Conservation (phyloP, 495 filamentous ascomycete species). For the Penicillium verhagenii region DNA sequence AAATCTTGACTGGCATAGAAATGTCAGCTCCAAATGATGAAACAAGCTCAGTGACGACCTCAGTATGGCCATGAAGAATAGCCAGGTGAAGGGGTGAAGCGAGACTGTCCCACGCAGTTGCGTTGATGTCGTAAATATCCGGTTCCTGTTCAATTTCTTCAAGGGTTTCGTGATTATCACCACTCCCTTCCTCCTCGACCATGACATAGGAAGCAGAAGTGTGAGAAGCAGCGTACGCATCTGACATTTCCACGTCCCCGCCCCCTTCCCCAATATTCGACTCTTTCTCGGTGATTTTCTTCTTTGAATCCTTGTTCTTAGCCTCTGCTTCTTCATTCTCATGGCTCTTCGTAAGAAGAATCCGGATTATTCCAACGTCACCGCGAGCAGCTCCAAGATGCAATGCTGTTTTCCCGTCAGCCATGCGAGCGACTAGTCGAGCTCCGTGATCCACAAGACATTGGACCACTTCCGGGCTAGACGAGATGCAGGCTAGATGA, state of each 20-base stretch:
- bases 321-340: constrained; percentile 55
- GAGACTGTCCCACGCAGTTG: constrained; percentile 70
- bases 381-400: constrained; percentile 74
- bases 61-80: constrained; percentile 65
- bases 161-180: constrained; percentile 33
- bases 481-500: constrained; percentile 68
- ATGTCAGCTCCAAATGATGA: constrained; percentile 72
- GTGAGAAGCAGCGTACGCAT: constrained; percentile 38
- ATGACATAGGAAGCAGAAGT: constrained; percentile 68
- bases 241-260: constrained; percentile 10
- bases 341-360: constrained; percentile 66
- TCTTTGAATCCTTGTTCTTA: constrained; percentile 5
- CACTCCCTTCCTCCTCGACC: constrained; percentile 28
- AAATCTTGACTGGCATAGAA: constrained; percentile 64
- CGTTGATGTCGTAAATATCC: constrained; percentile 76
- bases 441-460: constrained; percentile 70
- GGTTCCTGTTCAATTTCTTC: constrained; percentile 64
- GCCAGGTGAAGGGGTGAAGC: constrained; percentile 73
- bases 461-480: constrained; percentile 66
- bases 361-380: constrained; percentile 62
- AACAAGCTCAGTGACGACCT: constrained; percentile 67
- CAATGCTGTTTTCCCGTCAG: constrained; percentile 75
- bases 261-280: background rate
- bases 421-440: constrained; percentile 66
- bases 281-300: constrained; percentile 38